A percentile compares a stretch with the other conserved stretches of the same genome.
Conservation (phyloP, 2,329 filamentous ascomycete species). For the Thermochaetoides dissita region DNA sequence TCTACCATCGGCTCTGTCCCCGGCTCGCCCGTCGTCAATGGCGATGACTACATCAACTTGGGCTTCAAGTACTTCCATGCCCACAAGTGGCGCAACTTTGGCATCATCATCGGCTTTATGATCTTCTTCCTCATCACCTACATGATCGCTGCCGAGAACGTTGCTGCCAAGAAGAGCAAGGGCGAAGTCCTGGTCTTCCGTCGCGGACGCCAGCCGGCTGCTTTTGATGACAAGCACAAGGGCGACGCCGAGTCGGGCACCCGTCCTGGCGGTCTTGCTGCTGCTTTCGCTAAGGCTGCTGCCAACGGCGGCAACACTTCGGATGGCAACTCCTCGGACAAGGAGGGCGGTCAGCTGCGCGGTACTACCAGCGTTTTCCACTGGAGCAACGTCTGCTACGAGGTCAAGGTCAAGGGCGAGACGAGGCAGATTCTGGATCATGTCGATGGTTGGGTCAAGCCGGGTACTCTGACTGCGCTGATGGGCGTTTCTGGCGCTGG, state of each 20-base stretch:
- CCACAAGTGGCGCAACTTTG: conserved; percentile 58
- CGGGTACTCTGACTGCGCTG: conserved; percentile 73
- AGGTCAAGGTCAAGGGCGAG: conserved; percentile 65
- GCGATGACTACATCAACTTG: conserved; percentile 41
- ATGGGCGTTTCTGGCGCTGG: conserved; percentile 92
- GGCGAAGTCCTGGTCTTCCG: conserved; percentile 65
- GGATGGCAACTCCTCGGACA: conserved; percentile 19
- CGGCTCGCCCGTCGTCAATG: conserved; percentile 38
- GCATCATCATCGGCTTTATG: conserved; percentile 52
- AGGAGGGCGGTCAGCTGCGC: conserved; percentile 29
- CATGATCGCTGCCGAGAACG: conserved; percentile 51
- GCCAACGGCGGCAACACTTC: conserved; percentile 11
- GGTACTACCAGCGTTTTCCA: conserved; percentile 66
- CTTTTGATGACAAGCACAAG: conserved; percentile 42
- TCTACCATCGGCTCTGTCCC: conserved; percentile 42
- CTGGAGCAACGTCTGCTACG: conserved; percentile 71
- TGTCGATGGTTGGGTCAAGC: conserved; percentile 88
- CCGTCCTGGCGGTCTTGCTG: conserved; percentile 32
- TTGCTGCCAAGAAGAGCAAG: conserved; percentile 55
- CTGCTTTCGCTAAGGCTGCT: conserved; percentile 29
- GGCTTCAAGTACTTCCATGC: conserved; percentile 42
- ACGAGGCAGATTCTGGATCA: conserved; percentile 64
- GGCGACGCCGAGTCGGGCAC: conserved; percentile 43
- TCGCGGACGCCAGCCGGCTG: conserved; percentile 48
- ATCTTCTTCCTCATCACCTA: conserved; percentile 48